Base-by-base conservation (phyloP, 2,329 filamentous ascomycete genomes). In the Botryosphaeria agaves region DNA sequence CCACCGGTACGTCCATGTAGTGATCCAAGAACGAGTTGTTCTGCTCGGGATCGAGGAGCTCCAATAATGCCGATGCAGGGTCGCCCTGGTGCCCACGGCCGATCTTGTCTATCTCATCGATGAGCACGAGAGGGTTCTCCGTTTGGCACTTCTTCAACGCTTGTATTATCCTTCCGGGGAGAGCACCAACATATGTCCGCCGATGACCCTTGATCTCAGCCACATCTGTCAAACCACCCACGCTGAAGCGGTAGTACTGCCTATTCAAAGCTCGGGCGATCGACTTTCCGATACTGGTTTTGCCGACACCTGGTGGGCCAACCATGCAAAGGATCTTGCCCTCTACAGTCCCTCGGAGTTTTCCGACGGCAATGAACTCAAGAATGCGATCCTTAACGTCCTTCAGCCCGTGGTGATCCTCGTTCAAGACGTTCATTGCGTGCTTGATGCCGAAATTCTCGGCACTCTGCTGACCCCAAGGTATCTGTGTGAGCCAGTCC, bases 141-240 rank as follows among this genome's bases (percentile, higher is more conserved):
- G 89, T 98, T 59, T 95, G 85, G 51, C 87, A 95, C 56, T 98
- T 98, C 66, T 98, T 98, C 46, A 98, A 61, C 1, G 89, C 89
- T 55, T 98, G 91, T 37, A 98, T 95, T 49, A 98, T 93, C 35
- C 91, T 80, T 30, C 89, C 91, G 3, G 89, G 89, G 20, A 98
- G 62, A 16, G 89, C 89, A 38, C 91, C 89, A 31, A 98, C 89
- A 43, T 98, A 98, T 3, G 89, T 98, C 44, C 89, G 72, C 45
- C 89, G 71, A 52, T 98, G 89, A 30, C 89, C 89, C 62, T 98
- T 98, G 64, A 98, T 95, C 53, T 98, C 89, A 12, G 89, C 89
- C 38, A 98, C 91, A 55, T 98, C 89, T 3, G 87, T 92, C 41
- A 98, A 66, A 43, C 89, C 89, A 49, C 89, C 89, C 6, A 98